Conservation (phyloP, 73 alveolate genomes). For the Stentor coeruleus region DNA sequence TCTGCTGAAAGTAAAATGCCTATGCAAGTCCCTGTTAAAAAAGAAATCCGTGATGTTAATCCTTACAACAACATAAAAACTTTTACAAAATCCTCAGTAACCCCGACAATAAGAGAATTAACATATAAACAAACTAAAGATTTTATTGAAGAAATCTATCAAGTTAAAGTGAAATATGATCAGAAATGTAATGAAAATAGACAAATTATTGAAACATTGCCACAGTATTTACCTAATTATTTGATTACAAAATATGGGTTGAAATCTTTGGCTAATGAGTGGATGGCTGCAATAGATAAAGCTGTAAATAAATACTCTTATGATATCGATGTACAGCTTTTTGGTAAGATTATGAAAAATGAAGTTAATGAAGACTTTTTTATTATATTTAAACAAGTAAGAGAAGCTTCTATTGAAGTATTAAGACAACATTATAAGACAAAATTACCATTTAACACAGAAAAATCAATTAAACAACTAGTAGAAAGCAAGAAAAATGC, state of each 20-base stretch:
- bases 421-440: conserved; percentile 62
- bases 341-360: conserved; percentile 91
- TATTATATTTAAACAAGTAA: conserved; percentile 80
- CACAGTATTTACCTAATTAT: conserved; percentile 90
- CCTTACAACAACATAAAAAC: neutral
- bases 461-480: conserved; percentile 74
- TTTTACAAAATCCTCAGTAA: conserved; percentile 22
- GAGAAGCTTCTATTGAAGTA: conserved; percentile 82
- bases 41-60: neutral
- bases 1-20: neutral
- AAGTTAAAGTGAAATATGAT: conserved; percentile 77
- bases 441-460: conserved; percentile 78
- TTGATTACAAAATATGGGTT: conserved; percentile 92
- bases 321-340: conserved; percentile 92
- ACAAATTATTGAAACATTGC: conserved; percentile 93
- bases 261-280: conserved; percentile 83
- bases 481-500: conserved; percentile 62
- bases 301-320: conserved; percentile 77
- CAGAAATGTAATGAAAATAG: conserved; percentile 84
- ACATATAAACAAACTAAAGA: conserved; percentile 79
- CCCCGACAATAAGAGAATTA: conserved; percentile 45
- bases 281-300: conserved; percentile 91
- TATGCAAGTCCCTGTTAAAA: neutral
- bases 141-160: conserved; percentile 80
- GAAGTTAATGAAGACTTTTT: conserved; percentile 96